phyloP scores from a whole-genome alignment of 805 yeast genomes.

The Barnettozyma populi region DNA sequence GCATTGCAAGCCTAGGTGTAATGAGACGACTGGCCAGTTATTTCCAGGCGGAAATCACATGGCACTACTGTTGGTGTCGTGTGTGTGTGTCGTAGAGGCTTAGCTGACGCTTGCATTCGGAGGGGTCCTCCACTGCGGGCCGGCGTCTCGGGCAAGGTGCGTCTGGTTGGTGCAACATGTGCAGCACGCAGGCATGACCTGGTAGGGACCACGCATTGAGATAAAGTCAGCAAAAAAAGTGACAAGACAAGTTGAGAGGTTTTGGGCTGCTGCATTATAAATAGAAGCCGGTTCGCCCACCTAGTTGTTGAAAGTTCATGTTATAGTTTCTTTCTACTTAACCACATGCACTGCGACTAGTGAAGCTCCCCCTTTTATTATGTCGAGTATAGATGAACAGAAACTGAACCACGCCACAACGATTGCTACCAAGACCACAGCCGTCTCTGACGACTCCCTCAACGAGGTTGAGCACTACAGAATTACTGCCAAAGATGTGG shows the following conservation, averaged over 20 bases:
- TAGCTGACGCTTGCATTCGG: too few species aligned
- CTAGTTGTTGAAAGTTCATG: neutral
- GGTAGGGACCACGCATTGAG: neutral
- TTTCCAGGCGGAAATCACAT: too few species aligned
- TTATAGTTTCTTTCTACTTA: neutral
- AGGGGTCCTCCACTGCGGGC: neutral
- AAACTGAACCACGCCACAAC: constrained; percentile 15
- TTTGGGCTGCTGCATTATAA: neutral
- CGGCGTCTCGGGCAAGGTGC: neutral
- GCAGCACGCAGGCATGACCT: neutral
- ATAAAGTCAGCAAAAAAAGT: neutral
- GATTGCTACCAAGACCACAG: constrained; percentile 13
- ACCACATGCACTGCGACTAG: constrained; percentile 1
- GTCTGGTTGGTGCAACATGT: neutral
- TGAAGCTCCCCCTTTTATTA: neutral
- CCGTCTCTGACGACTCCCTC: constrained; percentile 11
- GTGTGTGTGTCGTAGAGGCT: too few species aligned
- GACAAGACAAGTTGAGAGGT: neutral
- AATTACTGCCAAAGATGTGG: constrained; percentile 32
- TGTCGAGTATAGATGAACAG: constrained; percentile 14
- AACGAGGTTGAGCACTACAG: constrained; percentile 22
- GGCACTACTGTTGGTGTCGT: too few species aligned
- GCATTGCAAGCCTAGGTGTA: too few species aligned
- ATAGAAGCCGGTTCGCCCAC: neutral
- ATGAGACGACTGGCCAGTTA: too few species aligned